Evolutionary conservation across 176 grass and related monocot genomes (phyloP).

Genomic region (Cenchrus fungigraminus): DNA sequence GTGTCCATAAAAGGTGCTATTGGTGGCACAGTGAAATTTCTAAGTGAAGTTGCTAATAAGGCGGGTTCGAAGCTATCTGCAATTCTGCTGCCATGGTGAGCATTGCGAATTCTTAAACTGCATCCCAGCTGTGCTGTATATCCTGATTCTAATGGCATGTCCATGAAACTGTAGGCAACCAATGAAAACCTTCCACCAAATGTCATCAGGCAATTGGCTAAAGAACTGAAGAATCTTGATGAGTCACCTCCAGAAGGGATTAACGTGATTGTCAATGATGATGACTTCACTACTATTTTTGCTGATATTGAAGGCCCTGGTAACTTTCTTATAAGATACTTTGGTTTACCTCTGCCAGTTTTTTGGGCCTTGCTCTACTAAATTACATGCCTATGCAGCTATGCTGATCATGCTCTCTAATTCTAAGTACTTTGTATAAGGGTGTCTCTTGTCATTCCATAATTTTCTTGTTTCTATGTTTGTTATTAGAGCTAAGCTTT

Average conservation of each 20-base stretch:
- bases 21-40: not conserved
- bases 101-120: not conserved
- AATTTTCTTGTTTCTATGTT: not conserved
- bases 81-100: constrained; percentile 46
- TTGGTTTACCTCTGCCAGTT: constrained; percentile 1
- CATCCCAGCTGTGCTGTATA: not conserved
- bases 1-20: constrained; percentile 1
- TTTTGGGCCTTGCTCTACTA: not conserved
- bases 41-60: constrained; percentile 2
- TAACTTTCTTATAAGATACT: constrained; percentile 41
- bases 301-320: constrained; percentile 93
- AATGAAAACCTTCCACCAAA: constrained; percentile 92
- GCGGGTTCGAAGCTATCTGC: constrained; percentile 10
- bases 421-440: not conserved
- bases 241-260: constrained; percentile 95
- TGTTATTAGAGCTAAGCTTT: not conserved
- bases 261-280: constrained; percentile 79
- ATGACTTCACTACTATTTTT: constrained; percentile 82
- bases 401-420: not conserved
- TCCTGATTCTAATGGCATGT: constrained; percentile 27
- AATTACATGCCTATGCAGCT: not conserved
- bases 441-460: not conserved
- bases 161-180: constrained; percentile 65
- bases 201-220: constrained; percentile 90
- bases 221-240: constrained; percentile 90